A percentile compares a stretch with the other conserved stretches of the same genome.
Evolutionary conservation across 2,329 filamentous ascomycete species (phyloP).

Genomic region (Stachybotrys echinatus): DNA sequence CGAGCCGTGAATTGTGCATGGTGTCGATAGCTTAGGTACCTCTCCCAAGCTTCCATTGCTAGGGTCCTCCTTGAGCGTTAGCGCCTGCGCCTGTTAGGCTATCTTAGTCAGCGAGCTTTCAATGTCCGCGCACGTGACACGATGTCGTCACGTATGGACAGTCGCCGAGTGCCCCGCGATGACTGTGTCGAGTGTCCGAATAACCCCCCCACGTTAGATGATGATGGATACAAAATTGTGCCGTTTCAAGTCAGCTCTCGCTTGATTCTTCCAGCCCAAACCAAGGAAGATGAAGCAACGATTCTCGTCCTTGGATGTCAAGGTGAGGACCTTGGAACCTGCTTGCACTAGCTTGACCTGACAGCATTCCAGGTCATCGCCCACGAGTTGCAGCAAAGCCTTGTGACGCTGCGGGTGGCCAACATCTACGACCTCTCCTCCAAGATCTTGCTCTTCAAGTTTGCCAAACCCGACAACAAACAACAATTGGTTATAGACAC

Average conservation of each 20-base stretch:
- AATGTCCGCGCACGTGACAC: conserved; percentile 15
- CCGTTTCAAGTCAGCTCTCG: too few relatives aligned
- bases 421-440: conserved; percentile 97
- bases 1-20: too few relatives aligned
- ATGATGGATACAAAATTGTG: too few relatives aligned
- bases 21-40: too few relatives aligned
- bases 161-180: conserved; percentile 9
- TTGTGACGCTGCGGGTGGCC: conserved; percentile 74
- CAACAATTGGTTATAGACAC: conserved; percentile 91
- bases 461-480: conserved; percentile 82
- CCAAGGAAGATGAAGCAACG: conserved; percentile 63
- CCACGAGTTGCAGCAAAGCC: conserved; percentile 76
- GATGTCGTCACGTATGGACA: conserved; percentile 8
- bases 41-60: too few relatives aligned
- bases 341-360: neutral
- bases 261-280: neutral
- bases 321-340: conserved; percentile 34
- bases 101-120: too few relatives aligned
- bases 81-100: too few relatives aligned
- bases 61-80: too few relatives aligned
- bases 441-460: conserved; percentile 92
- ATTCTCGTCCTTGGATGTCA: conserved; percentile 75
- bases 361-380: conserved; percentile 67
- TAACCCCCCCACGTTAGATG: too few relatives aligned
- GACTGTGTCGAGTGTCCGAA: conserved; percentile 1